Evolutionary conservation across 2,329 filamentous ascomycete genomes (phyloP).

Genomic region (Ophidiomyces ophidiicola): DNA sequence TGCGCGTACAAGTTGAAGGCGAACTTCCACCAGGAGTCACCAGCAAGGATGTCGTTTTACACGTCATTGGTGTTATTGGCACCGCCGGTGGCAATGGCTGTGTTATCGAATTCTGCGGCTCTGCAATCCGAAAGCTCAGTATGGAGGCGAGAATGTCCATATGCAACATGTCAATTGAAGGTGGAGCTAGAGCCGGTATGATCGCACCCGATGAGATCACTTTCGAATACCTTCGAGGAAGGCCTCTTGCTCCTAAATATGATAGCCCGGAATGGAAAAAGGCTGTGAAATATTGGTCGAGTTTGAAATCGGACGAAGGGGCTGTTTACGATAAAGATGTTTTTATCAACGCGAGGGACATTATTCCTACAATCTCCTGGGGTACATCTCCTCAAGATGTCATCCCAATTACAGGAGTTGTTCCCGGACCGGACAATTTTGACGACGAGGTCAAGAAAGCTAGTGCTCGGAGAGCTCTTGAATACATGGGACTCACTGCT

Average conservation of each 20-base stretch:
- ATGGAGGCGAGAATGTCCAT: conserved; percentile 99
- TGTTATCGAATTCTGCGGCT: conserved; percentile 96
- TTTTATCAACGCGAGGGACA: conserved; percentile 83
- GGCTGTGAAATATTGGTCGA: conserved; percentile 77
- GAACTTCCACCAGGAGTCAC: conserved; percentile 81
- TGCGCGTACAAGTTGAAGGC: conserved; percentile 91
- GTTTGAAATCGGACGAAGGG: conserved; percentile 69
- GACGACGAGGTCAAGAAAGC: conserved; percentile 65
- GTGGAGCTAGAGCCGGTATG: conserved; percentile 89
- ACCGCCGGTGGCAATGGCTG: conserved; percentile 89
- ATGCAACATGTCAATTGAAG: conserved; percentile 99
- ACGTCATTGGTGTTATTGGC: conserved; percentile 86
- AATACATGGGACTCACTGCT: conserved; percentile 89
- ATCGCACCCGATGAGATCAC: conserved; percentile 88
- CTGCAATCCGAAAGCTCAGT: conserved; percentile 74
- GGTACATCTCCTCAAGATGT: conserved; percentile 95
- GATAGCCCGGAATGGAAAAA: conserved; percentile 82
- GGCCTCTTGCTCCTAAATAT: conserved; percentile 72
- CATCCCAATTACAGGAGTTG: conserved; percentile 80
- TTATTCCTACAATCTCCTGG: conserved; percentile 88
- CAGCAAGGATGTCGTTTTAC: conserved; percentile 88
- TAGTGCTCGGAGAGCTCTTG: conserved; percentile 65
- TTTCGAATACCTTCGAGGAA: conserved; percentile 87
- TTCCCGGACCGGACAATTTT: conserved; percentile 84
- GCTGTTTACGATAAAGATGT: conserved; percentile 86